Evolutionary conservation across 2,329 filamentous ascomycete species (phyloP).

Genomic region (Alternaria metachromatica): DNA sequence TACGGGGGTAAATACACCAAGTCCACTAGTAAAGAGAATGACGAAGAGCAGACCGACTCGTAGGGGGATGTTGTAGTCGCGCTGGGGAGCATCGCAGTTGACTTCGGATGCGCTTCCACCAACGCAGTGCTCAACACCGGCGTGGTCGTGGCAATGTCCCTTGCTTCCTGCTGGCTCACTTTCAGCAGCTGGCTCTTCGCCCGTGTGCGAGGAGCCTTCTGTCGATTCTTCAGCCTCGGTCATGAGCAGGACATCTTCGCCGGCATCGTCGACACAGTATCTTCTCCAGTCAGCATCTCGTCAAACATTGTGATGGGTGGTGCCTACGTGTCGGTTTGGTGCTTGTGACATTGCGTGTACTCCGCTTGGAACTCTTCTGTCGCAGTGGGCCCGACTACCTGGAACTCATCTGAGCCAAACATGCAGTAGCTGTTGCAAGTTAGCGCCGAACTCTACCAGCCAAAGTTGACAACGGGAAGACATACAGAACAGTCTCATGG

Average conservation of each 20-base stretch:
- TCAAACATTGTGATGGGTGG: not conserved
- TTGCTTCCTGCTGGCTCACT: conserved; percentile 23
- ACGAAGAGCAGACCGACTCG: conserved; percentile 76
- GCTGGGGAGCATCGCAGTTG: conserved; percentile 56
- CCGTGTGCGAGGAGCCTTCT: conserved; percentile 23
- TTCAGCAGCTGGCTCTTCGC: conserved; percentile 13
- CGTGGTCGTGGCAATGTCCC: conserved; percentile 71
- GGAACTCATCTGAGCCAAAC: conserved; percentile 52
- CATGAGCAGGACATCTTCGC: conserved; percentile 66
- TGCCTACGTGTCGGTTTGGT: conserved; percentile 64
- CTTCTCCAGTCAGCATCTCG: conserved; percentile 46
- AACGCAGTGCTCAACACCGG: conserved; percentile 73
- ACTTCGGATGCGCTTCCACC: conserved; percentile 53
- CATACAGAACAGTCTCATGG: conserved; percentile 56
- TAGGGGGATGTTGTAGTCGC: conserved; percentile 71
- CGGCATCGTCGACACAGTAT: conserved; percentile 66
- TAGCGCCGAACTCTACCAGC: conserved; percentile 8
- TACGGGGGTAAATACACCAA: conserved; percentile 74
- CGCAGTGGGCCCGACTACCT: conserved; percentile 60
- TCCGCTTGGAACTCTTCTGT: conserved; percentile 64
- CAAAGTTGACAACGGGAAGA: not conserved
- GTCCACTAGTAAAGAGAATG: conserved; percentile 70
- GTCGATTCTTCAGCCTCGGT: conserved; percentile 42
- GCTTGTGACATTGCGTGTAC: conserved; percentile 70
- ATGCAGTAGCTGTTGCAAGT: conserved; percentile 52